Conservation (phyloP, 768 basidiomycete species). For the Thelephora aurantiotincta region DNA sequence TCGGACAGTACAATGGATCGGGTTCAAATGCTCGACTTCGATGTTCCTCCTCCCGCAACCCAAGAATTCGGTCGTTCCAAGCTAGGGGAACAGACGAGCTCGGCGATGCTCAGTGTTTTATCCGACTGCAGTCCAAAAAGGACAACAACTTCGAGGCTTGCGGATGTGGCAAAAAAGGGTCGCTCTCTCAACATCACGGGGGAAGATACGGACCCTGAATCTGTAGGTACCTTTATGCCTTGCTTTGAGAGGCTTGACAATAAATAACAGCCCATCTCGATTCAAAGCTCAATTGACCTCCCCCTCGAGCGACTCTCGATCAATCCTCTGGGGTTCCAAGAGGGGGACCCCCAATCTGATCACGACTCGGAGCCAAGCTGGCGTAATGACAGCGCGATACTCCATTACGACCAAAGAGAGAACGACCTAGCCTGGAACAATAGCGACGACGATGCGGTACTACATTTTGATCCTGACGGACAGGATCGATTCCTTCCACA, state of each 20-base stretch:
- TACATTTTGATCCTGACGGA: slow-evolving; percentile 21
- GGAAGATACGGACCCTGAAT: no score
- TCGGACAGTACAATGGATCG: not conserved
- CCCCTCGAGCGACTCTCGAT: slow-evolving; percentile 1
- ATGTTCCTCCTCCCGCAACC: slow-evolving; percentile 8
- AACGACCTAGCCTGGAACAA: not conserved
- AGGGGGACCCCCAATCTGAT: not conserved
- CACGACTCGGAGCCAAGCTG: not conserved
- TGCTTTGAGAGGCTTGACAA: not conserved
- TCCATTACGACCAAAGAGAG: slow-evolving; percentile 3
- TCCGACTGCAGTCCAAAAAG: not conserved
- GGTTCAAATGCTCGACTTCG: not conserved
- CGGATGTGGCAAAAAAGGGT: no score
- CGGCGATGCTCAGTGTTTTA: not conserved
- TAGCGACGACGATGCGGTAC: slow-evolving; percentile 16
- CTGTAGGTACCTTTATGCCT: not conserved
- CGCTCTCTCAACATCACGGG: no score
- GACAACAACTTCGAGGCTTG: no score
- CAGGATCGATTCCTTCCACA: not conserved
- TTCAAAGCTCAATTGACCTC: not conserved
- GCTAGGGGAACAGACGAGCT: slow-evolving; percentile 2
- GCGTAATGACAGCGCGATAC: no score
- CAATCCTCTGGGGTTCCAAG: not conserved
- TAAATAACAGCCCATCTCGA: not conserved
- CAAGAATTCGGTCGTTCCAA: slow-evolving; percentile 14